Evolutionary conservation across 2,329 filamentous ascomycete genomes (phyloP).

Genomic region (Colletotrichum acutatum): DNA sequence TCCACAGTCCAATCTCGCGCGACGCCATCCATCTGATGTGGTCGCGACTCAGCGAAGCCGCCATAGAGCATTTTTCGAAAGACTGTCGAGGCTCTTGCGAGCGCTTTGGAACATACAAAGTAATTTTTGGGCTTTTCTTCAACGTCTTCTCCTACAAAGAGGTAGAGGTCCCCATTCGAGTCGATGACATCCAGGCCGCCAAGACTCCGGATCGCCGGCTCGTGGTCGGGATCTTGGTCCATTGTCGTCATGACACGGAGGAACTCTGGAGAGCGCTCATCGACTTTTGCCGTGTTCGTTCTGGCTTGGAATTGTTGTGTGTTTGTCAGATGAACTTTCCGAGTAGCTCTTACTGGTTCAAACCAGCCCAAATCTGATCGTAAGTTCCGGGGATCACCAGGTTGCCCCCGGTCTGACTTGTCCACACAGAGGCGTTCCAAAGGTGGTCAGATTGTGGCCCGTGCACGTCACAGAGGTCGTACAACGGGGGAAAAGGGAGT

Average conservation of each 20-base stretch:
- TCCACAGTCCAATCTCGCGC: constrained; percentile 41
- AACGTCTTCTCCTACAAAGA: neutral
- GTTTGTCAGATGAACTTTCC: neutral
- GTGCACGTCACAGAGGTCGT: constrained; percentile 22
- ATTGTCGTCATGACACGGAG: neutral
- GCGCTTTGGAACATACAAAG: constrained; percentile 41
- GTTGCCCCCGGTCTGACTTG: neutral
- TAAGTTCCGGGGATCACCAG: neutral
- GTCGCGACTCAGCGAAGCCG: constrained; percentile 40
- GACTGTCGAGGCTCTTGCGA: constrained; percentile 42
- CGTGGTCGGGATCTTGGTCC: constrained; percentile 5
- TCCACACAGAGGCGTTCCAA: neutral
- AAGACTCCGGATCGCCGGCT: neutral
- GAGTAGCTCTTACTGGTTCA: neutral
- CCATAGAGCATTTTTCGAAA: constrained; percentile 45
- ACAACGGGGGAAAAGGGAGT: neutral
- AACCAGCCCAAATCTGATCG: neutral
- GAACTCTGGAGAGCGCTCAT: neutral
- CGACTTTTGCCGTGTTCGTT: neutral
- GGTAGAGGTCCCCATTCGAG: neutral
- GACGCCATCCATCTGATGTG: neutral
- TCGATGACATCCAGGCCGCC: neutral
- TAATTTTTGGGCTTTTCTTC: constrained; percentile 32
- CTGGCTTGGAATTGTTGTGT: neutral
- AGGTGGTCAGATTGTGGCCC: constrained; percentile 26